phyloP scores from a whole-genome alignment of 2,329 filamentous ascomycete species.

The Trichoderma asperellum region DNA sequence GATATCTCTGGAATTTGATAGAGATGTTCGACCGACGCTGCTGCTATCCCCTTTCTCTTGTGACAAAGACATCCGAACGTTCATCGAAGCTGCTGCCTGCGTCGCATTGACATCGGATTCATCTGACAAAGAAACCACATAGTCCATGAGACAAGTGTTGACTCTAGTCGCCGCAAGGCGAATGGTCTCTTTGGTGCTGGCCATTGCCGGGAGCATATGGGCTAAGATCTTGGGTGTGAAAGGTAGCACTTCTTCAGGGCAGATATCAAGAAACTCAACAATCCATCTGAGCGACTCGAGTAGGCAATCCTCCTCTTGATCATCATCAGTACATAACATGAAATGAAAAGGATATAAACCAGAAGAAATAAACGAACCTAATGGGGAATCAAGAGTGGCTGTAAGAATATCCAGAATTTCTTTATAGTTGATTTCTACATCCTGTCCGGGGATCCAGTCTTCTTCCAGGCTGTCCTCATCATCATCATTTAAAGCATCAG shows the following conservation, averaged over 20 bases:
- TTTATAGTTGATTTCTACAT: constrained; percentile 91
- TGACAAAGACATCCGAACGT: constrained; percentile 49
- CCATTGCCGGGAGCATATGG: constrained; percentile 91
- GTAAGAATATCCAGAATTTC: constrained; percentile 92
- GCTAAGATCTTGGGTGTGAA: constrained; percentile 92
- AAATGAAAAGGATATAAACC: not conserved
- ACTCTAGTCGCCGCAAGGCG: constrained; percentile 86
- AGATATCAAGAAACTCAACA: constrained; percentile 94
- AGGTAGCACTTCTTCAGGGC: constrained; percentile 91
- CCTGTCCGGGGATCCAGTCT: constrained; percentile 96
- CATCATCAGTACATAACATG: constrained; percentile 19
- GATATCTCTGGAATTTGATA: constrained; percentile 58
- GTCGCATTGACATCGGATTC: constrained; percentile 50
- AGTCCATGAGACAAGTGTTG: constrained; percentile 89
- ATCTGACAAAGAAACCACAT: constrained; percentile 88
- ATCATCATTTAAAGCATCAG: constrained; percentile 60
- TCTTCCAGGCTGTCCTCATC: constrained; percentile 72
- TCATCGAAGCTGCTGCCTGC: constrained; percentile 35
- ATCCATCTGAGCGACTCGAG: constrained; percentile 93
- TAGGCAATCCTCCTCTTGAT: constrained; percentile 82
- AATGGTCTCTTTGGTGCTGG: constrained; percentile 86
- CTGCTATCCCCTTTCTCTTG: constrained; percentile 52
- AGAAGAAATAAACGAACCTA: constrained; percentile 57
- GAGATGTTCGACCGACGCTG: constrained; percentile 55
- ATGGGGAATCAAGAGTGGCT: constrained; percentile 80